Evolutionary conservation across 2,329 filamentous ascomycete genomes (phyloP).

Genomic region (Aureobasidium sp.): DNA sequence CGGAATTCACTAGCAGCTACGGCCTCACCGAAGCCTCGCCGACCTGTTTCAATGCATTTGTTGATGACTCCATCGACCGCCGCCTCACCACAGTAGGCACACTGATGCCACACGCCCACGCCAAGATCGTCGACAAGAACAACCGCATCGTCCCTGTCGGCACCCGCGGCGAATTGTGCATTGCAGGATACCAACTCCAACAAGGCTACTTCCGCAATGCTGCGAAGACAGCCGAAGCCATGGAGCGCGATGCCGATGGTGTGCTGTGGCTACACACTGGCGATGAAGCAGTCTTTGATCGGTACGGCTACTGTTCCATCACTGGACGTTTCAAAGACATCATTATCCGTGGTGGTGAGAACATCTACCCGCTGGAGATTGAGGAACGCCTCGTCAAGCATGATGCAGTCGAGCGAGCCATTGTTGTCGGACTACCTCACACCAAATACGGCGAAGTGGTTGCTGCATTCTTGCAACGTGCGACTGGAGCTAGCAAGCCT

Average conservation of each 20-base stretch:
- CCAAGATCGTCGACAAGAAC: slow-evolving; percentile 66
- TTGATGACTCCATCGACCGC: slow-evolving; percentile 58
- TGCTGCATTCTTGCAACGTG: slow-evolving; percentile 27
- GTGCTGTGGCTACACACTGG: slow-evolving; percentile 57
- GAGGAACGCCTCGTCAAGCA: slow-evolving; percentile 23
- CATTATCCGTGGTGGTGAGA: slow-evolving; percentile 51
- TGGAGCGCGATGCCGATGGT: slow-evolving; percentile 56
- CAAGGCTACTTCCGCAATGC: slow-evolving; percentile 57
- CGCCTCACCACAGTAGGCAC: slow-evolving; percentile 66
- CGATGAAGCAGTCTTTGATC: slow-evolving; percentile 43
- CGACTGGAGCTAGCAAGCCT: slow-evolving; percentile 20
- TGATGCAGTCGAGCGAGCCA: slow-evolving; percentile 19
- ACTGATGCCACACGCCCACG: slow-evolving; percentile 61
- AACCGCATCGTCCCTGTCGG: slow-evolving; percentile 60
- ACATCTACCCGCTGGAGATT: slow-evolving; percentile 40
- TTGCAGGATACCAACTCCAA: slow-evolving; percentile 68
- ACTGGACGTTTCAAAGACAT: slow-evolving; percentile 25
- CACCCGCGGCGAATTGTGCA: slow-evolving; percentile 63
- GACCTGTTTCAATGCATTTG: slow-evolving; percentile 73
- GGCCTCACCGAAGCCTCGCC: slow-evolving; percentile 67
- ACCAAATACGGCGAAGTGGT: slow-evolving; percentile 24
- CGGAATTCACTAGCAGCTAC: slow-evolving; percentile 51
- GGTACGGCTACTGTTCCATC: slow-evolving; percentile 32
- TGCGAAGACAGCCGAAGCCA: slow-evolving; percentile 64
- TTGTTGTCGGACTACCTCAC: slow-evolving; percentile 23